Percentiles rank a stretch among this genome's conserved stretches.
These are phyloP conservation scores for Ormosia emarginata DNA, from an alignment of 306 rosid species.

Conservation along the genomic window DNA sequence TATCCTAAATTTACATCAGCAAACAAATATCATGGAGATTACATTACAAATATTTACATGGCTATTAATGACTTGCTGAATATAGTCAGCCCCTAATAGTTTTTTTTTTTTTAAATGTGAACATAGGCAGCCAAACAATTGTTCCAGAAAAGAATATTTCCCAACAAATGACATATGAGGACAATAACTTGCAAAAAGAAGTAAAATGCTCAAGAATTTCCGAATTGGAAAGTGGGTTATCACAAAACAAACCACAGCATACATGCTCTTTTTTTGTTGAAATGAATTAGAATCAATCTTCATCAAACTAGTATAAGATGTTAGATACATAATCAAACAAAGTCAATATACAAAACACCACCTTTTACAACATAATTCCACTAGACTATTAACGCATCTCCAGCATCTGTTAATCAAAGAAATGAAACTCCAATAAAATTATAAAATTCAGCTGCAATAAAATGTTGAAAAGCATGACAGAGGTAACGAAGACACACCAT, in stretches of 20 bases:
- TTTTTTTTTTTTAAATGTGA: neutral
- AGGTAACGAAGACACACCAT: constrained; percentile 35
- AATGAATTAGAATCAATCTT: neutral
- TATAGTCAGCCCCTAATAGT: no score
- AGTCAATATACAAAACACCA: constrained; percentile 3
- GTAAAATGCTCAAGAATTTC: neutral
- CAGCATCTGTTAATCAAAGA: constrained; percentile 52
- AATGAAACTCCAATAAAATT: neutral
- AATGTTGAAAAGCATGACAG: neutral
- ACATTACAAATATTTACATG: no score
- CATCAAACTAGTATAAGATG: neutral
- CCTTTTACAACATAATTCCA: neutral
- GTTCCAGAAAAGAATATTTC: neutral
- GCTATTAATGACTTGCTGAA: no score
- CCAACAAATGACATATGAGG: neutral
- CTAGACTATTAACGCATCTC: constrained; percentile 56
- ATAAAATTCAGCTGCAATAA: neutral
- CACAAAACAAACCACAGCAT: constrained; percentile 1
- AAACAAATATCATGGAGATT: no score
- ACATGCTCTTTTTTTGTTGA: neutral
- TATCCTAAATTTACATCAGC: no score
- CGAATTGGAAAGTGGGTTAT: neutral
- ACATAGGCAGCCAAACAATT: neutral
- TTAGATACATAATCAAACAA: constrained; percentile 7
- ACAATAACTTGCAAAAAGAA: neutral